Base-by-base conservation (phyloP, 176 grass and related monocot genomes). In the Carex littledalei region DNA sequence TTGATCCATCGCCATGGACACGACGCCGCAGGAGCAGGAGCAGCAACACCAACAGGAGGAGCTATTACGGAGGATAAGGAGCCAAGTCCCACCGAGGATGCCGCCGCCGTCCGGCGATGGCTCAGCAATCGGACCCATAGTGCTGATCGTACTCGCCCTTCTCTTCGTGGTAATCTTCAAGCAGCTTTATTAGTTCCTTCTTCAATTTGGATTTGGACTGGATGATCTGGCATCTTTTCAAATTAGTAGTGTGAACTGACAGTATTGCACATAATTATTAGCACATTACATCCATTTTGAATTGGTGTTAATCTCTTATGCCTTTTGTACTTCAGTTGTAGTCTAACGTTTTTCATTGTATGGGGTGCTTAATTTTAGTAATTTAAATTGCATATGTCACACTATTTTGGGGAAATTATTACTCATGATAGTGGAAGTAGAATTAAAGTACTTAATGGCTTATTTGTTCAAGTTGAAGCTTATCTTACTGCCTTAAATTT, bases 161-260 rank as follows among this genome's bases (percentile, higher is more conserved):
- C 29, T 68, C 78, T 86, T 86, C 22, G 85, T 86, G 77, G 85
- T 86, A 80, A 68, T 72, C 29, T 43, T 15, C 17, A 21, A 58
- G 41, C 18, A 43, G 53, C 16, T 29, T 3, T 77, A 29, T 6
- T 54, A 15, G 31, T 56, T 57, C 12, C 26, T 78, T 78, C 74
- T 78, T 15, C 74, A 17, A 56, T 17, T 78, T 55, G 18, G 50
- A 78, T 56, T 78, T 32, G 47, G 24, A 14, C 21, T 54, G 22
- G 4, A 31, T 54, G 47, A 78, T 55, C 49, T 11, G 5, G 41
- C 14, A 56, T 78, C 47, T 78, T 53, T 55, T 32, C 5, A 24
- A 54, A 55, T 77, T 49, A 29, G 3, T 15, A 31, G 22, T 29
- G 49, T 31, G n/a, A 50, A 77, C 5, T 32, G 29, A 15, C 50